Base-by-base conservation (phyloP, 202 grass and related monocot species). In the Panicum virgatum region DNA sequence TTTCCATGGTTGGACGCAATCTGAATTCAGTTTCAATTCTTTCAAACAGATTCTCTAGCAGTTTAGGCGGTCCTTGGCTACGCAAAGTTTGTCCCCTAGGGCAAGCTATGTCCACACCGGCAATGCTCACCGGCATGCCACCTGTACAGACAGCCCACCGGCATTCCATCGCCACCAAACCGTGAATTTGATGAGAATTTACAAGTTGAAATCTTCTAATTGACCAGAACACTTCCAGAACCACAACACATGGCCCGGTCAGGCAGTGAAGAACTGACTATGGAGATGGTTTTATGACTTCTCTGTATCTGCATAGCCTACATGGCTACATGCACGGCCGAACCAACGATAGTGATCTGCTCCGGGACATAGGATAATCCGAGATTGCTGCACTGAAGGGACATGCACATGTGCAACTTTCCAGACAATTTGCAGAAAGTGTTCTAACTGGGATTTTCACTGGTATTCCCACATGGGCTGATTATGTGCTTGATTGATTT, bases 91-190 rank as follows among this genome's bases (percentile, higher is more conserved):
- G 53, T 76, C 75, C 80, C 78, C 47, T 67, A 25, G 46, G 69
- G 80, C 63, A 65, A 84, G 67, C 63, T 77, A 62, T 52, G 81
- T 91, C 50, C 85, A 82, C 89, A 87, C 85, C n/a, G n/a, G n/a
- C n/a, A n/a, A n/a, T n/a, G n/a, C 32, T 80, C 69, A 29, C 54
- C 52, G 13, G 34, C 32, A 38, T 26, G 42, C 40, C 60, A 67
- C 36, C 59, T 80, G 76, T 86, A 19, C 26, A 62, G 40, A 39
- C 40, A 37, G 22, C 27, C 20, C 44, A 74, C 69, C 56, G 59
- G 10, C 70, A 54, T 54, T 57, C 6, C 20, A 22, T 83, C 15
- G 6, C 48, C 10, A 72, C 25, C 34, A 53, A n/a, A 45, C 56
- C 36, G 61, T 14, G 56, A n/a, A 65, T 57, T 16, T 42, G 66